Evolutionary conservation across 768 basidiomycete genomes (phyloP).

Genomic region (Lactifluus subvellereus): DNA sequence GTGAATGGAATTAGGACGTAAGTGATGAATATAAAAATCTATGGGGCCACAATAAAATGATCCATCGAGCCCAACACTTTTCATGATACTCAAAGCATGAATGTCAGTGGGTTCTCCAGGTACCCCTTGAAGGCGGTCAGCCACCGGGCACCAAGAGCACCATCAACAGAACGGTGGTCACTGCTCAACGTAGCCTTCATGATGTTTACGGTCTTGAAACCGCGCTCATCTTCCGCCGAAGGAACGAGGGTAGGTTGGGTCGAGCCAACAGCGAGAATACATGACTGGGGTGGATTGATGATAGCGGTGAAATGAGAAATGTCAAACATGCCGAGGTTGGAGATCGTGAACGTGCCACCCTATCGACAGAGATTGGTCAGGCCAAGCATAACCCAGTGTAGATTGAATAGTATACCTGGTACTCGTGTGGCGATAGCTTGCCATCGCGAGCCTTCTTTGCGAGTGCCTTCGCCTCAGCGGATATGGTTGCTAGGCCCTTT

Average conservation of each 20-base stretch:
- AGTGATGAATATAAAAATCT: constrained; percentile 23
- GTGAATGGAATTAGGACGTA: constrained; percentile 16
- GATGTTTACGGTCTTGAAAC: constrained; percentile 85
- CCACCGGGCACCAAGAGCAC: constrained; percentile 93
- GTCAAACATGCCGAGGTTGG: constrained; percentile 98
- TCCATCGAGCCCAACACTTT: constrained; percentile 13
- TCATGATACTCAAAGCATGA: constrained; percentile 68
- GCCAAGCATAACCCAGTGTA: neutral
- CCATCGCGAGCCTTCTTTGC: constrained; percentile 96
- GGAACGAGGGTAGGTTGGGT: constrained; percentile 83
- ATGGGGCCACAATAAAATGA: constrained; percentile 4
- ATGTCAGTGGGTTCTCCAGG: constrained; percentile 94
- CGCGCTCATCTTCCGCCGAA: constrained; percentile 84
- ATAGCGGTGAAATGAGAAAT: constrained; percentile 96
- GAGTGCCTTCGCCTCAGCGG: constrained; percentile 84
- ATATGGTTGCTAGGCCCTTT: constrained; percentile 91
- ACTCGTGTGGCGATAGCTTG: constrained; percentile 90
- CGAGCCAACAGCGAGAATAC: constrained; percentile 92
- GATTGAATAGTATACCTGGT: constrained; percentile 57
- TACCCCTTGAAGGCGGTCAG: constrained; percentile 90
- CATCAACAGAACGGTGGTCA: constrained; percentile 95
- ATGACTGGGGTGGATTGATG: constrained; percentile 97
- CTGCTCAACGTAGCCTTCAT: constrained; percentile 97
- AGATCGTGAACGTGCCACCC: constrained; percentile 98
- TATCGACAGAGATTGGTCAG: constrained; percentile 29